Evolutionary conservation across 345 rosid species (phyloP).

Genomic region (Isatis tinctoria): DNA sequence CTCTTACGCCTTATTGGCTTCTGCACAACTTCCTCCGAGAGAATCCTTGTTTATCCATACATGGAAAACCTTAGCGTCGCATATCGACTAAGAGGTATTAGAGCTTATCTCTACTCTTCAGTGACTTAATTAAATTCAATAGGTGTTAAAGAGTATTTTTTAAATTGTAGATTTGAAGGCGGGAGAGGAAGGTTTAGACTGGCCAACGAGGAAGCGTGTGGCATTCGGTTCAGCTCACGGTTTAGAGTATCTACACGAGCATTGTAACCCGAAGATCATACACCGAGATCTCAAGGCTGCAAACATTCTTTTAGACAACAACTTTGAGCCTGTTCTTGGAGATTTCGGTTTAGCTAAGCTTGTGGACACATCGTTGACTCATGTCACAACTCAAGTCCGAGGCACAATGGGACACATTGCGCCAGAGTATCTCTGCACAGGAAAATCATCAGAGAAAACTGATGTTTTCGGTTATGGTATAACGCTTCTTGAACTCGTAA

Average conservation of each 20-base stretch:
- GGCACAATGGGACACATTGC: slow-evolving; percentile 97
- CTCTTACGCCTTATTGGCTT: slow-evolving; percentile 77
- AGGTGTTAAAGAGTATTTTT: neutral
- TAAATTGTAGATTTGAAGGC: slow-evolving; percentile 52
- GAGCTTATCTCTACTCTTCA: neutral
- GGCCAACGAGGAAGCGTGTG: slow-evolving; percentile 74
- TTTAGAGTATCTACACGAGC: slow-evolving; percentile 81
- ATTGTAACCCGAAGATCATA: slow-evolving; percentile 81
- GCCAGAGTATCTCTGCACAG: slow-evolving; percentile 84
- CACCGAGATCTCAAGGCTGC: slow-evolving; percentile 94
- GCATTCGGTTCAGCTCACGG: slow-evolving; percentile 88
- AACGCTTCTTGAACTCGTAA: slow-evolving; percentile 83
- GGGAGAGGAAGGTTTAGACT: slow-evolving; percentile 71
- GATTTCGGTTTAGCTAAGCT: slow-evolving; percentile 79
- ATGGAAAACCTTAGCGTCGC: slow-evolving; percentile 90
- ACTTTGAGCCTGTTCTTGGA: slow-evolving; percentile 82
- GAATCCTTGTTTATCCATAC: slow-evolving; percentile 87
- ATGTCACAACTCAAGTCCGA: slow-evolving; percentile 83
- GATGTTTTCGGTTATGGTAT: slow-evolving; percentile 93
- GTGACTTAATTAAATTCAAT: neutral
- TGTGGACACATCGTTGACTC: slow-evolving; percentile 63
- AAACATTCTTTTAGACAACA: slow-evolving; percentile 71
- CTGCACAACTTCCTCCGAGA: slow-evolving; percentile 69
- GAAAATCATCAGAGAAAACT: slow-evolving; percentile 80
- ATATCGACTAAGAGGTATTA: slow-evolving; percentile 65